Percentiles rank a stretch among this genome's conserved stretches.
phyloP scores from a whole-genome alignment of 106 monocot genomes.

The Dendrobium catenatum region DNA sequence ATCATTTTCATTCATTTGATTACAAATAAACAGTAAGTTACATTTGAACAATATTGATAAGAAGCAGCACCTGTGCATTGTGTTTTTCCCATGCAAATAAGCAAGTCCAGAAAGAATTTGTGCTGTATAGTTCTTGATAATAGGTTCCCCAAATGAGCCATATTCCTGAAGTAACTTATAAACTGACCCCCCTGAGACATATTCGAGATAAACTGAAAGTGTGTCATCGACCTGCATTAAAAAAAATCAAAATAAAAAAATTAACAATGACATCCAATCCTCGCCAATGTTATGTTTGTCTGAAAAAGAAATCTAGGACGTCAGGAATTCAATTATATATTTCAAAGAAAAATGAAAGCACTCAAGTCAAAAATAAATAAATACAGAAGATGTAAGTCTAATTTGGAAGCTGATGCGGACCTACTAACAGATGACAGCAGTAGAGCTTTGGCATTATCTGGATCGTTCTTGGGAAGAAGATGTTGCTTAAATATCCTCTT shows the following conservation, averaged over 20 bases:
- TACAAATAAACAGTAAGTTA: background rate
- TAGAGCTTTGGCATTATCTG: too few relatives aligned
- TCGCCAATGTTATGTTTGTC: background rate
- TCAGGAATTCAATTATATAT: background rate
- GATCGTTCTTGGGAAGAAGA: too few relatives aligned
- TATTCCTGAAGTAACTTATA: conserved; percentile 91
- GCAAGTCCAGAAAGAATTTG: conserved; percentile 95
- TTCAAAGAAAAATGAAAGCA: background rate
- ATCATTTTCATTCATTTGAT: too few relatives aligned
- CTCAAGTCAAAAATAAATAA: too few relatives aligned
- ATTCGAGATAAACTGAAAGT: conserved; percentile 87
- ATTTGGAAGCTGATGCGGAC: too few relatives aligned
- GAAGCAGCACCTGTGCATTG: conserved; percentile 63
- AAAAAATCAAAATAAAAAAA: background rate
- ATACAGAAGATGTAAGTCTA: too few relatives aligned
- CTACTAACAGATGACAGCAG: too few relatives aligned
- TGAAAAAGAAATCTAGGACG: background rate
- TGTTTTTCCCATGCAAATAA: conserved; percentile 84
- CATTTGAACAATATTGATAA: background rate
- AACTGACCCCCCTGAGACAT: conserved; percentile 93
- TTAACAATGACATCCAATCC: background rate
- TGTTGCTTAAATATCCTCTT: too few relatives aligned
- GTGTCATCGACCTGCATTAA: conserved; percentile 59
- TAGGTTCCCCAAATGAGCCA: conserved; percentile 82
- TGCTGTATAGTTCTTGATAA: conserved; percentile 66